These are phyloP conservation scores for Aureobasidium zeae DNA, from an alignment of 2,329 filamentous ascomycete species.

Conservation along the genomic window DNA sequence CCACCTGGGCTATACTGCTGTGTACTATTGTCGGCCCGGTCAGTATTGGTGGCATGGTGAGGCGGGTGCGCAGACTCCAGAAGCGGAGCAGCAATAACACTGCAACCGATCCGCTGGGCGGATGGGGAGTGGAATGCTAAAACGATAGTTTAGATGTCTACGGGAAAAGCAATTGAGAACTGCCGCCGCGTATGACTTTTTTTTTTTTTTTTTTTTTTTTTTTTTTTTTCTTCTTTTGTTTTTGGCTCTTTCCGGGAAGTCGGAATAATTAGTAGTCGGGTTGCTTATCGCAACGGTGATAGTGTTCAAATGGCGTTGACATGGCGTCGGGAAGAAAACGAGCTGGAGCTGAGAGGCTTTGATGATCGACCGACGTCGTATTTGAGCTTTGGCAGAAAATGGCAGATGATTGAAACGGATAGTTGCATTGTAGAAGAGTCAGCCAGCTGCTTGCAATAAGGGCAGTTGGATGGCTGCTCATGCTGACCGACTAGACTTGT, in stretches of 20 bases:
- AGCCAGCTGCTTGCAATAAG: too few relatives aligned
- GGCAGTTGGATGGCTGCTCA: too few relatives aligned
- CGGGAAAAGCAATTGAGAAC: background rate
- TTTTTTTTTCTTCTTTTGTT: too few relatives aligned
- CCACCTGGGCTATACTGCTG: constrained; percentile 49
- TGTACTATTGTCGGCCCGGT: constrained; percentile 49
- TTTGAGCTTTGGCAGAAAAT: background rate
- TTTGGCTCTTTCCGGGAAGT: too few relatives aligned
- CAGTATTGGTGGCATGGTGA: constrained; percentile 42
- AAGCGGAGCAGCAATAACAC: constrained; percentile 25
- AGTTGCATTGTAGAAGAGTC: too few relatives aligned
- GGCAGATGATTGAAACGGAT: too few relatives aligned
- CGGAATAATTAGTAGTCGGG: too few relatives aligned
- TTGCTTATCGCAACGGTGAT: constrained; percentile 14
- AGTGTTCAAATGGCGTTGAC: constrained; percentile 4
- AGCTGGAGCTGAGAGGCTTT: background rate
- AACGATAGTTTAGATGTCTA: background rate
- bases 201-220: too few relatives aligned
- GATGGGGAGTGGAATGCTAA: constrained; percentile 33
- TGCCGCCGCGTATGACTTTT: background rate
- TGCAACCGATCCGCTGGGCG: constrained; percentile 33
- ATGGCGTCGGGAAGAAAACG: constrained; percentile 4
- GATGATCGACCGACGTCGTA: background rate
- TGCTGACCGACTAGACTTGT: too few relatives aligned
- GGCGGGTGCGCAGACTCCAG: constrained; percentile 36